phyloP scores from a whole-genome alignment of 2,329 filamentous ascomycete genomes.

The Leptographium procerum region DNA sequence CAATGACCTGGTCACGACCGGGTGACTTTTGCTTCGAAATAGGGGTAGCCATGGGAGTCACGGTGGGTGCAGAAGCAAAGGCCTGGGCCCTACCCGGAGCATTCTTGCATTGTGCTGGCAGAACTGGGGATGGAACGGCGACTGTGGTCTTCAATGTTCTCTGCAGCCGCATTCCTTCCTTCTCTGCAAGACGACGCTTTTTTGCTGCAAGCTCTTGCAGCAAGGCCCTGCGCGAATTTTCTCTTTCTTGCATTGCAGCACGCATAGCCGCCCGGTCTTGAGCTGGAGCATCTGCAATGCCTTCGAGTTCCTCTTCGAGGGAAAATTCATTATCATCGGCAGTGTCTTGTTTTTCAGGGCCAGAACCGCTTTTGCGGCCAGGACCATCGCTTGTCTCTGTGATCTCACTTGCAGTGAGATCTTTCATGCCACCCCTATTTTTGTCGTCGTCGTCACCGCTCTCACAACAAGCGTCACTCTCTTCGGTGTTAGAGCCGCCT shows the following conservation, averaged over 20 bases:
- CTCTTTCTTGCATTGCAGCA: not conserved
- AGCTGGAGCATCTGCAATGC: constrained; percentile 8
- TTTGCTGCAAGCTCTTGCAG: constrained; percentile 1
- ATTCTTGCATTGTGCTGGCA: not conserved
- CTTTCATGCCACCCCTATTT: not conserved
- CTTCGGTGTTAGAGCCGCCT: not conserved
- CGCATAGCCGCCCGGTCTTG: constrained; percentile 7
- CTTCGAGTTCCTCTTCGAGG: constrained; percentile 12
- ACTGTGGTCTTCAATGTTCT: not conserved
- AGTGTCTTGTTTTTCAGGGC: not conserved
- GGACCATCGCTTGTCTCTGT: too few relatives aligned
- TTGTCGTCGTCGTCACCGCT: not conserved
- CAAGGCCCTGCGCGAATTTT: not conserved
- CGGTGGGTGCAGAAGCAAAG: not conserved
- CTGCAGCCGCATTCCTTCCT: constrained; percentile 3
- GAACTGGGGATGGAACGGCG: not conserved
- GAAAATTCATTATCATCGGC: constrained; percentile 5
- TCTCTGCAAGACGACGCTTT: constrained; percentile 6
- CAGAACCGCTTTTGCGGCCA: too few relatives aligned
- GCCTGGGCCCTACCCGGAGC: not conserved
- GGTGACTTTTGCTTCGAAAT: not conserved
- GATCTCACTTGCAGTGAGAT: not conserved
- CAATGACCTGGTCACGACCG: not conserved
- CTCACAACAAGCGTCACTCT: not conserved
- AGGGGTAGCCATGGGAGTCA: not conserved